Conservation (phyloP, 2,329 filamentous ascomycete species). For the Cladosporium colombiae region DNA sequence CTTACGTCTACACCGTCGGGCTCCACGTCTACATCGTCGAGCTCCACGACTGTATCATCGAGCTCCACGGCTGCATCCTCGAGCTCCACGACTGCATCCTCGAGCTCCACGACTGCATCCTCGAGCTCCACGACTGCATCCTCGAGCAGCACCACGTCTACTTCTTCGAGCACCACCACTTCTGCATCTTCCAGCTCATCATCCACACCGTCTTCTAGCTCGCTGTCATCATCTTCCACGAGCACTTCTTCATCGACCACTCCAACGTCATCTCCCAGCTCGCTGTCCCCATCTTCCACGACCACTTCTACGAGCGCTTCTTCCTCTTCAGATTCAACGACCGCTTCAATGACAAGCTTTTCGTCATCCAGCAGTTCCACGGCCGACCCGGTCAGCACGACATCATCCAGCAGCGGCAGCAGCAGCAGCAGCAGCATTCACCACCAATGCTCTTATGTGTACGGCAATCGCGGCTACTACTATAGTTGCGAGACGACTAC, state of each 20-base stretch:
- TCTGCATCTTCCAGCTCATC: background rate
- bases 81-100: background rate
- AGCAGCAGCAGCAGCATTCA: background rate
- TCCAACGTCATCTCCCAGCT: background rate
- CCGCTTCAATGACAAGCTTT: background rate
- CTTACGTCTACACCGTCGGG: background rate
- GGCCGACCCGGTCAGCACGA: background rate
- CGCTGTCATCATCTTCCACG: background rate
- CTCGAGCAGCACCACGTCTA: background rate
- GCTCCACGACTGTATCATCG: background rate
- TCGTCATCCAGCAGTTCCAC: background rate
- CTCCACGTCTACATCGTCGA: background rate
- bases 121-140: no score
- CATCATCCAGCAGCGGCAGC: background rate
- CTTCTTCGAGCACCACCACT: background rate
- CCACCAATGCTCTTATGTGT: background rate
- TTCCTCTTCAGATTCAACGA: background rate
- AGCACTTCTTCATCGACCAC: background rate
- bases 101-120: no score
- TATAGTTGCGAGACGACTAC: background rate
- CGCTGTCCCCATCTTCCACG: background rate
- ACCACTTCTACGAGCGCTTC: background rate
- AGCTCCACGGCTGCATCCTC: background rate
- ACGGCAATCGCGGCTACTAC: background rate
- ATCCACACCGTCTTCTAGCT: background rate